Conservation (phyloP, 306 rosid genomes). For the Glycine latifolia region DNA sequence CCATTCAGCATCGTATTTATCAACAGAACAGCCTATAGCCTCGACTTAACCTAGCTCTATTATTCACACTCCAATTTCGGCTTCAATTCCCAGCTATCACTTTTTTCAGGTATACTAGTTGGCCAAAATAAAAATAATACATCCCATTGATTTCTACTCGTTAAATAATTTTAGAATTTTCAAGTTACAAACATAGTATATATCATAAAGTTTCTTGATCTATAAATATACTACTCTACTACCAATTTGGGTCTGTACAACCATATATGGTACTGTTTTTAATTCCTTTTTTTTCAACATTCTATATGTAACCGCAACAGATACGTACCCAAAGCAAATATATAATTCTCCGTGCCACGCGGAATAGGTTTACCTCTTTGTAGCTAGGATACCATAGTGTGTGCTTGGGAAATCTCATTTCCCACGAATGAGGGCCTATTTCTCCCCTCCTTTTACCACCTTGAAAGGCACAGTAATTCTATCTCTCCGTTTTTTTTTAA, state of each 20-base stretch:
- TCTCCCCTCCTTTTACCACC: background rate
- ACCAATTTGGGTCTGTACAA: background rate
- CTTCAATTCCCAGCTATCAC: background rate
- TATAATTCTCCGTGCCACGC: background rate
- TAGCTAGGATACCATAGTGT: background rate
- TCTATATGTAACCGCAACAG: background rate
- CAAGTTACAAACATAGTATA: background rate
- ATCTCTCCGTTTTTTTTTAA: background rate
- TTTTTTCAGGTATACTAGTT: background rate
- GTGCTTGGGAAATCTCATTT: background rate
- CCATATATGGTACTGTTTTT: background rate
- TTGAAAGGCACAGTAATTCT: background rate
- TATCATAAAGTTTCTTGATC: no score
- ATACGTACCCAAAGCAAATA: background rate
- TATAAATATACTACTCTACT: background rate
- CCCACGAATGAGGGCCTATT: background rate
- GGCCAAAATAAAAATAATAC: background rate
- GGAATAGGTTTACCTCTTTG: slow-evolving; percentile 3
- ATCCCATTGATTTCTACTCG: background rate
- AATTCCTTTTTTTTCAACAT: background rate
- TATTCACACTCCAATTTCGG: background rate
- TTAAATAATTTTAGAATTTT: background rate
- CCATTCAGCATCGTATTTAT: background rate
- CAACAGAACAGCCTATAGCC: slow-evolving; percentile 31
- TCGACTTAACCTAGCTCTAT: background rate